Evolutionary conservation across 2,329 filamentous ascomycete genomes (phyloP), one percentile per base, ranked within the genome.

Genomic region (Knufia petricola): DNA sequence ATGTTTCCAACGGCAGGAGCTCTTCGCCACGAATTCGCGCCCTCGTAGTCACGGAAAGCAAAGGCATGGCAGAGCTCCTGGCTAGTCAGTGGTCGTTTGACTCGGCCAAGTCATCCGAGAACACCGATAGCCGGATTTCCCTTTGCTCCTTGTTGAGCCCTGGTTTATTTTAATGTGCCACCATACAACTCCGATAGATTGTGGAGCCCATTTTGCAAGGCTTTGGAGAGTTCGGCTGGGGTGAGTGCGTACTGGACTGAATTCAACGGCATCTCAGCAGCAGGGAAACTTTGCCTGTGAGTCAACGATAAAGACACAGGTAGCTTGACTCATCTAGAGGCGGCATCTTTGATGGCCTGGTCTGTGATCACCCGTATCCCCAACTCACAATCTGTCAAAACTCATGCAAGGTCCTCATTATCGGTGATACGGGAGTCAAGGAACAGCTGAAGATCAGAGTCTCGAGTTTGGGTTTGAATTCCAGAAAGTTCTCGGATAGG

Each of bases 161-260:
- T 12, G n/a, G 28, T 43, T 23, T 23, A 26, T 7, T 12, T 21
- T 30, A 43, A 43, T 9, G 40, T 26, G 10, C 13, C 40, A 13
- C 10, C 19, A 13, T 43, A 43, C n/a, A 43, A 13, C 13, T 23
- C 8, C 13, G 40, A 43, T 23, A 43, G 8, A 30, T 43, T 13
- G 13, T 19, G n/a, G 3, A 28, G 10, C 13, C 24, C 24, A 3
- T 19, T 4, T 26, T 28, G 13, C 9, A 43, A 19, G 10, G 24
- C 19, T 28, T 23, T 4, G 10, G n/a, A 23, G 7, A 43, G 40
- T 23, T 43, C 40, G 10, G 10, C 20, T 9, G 40, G 20, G 13
- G 40, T 43, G n/a, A 43, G 13, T 13, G 40, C 40, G 28, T n/a
- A 43, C 40, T 43, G 40, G 40, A 43, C 28, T n/a, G 40, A 43